Base-by-base conservation (phyloP, 192 early-diverging fungal genomes). In the Backusella sp. region DNA sequence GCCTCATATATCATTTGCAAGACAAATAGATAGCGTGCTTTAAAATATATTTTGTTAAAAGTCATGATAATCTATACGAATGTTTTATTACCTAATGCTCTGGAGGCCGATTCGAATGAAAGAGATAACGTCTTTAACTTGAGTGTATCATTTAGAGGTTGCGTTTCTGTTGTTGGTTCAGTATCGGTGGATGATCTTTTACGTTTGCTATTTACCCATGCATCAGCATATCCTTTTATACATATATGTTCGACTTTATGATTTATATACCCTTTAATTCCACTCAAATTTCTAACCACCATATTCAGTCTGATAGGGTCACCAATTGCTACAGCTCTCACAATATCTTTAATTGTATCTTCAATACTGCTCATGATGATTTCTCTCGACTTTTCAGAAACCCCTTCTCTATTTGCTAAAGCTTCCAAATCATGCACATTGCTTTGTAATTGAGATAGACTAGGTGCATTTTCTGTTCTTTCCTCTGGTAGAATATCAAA, bases 1-100 rank as follows among this genome's bases (percentile, higher is more conserved):
- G 80, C 76, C 30, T 73, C 76, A 44, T 81, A 81, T 68, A 81
- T 71, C 4, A 72, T 74, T 56, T 81, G 76, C 42, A 81, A 49
- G 23, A 81, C 68, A 19, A 67, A 67, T 1, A 81, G 17, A 15
- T 77, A 77, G 1, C 80, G 76, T 42, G 80, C 76, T 81, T 15
- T n/a, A 67, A 4, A 66, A 14, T 35, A 1, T 6, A 67, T 17
- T 36, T 32, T 49, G 46, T 49, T 49, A 49, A 39, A 66, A 23
- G 30, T 66, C 5, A 28, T 66, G 28, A 26, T 30, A 11, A 39
- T 12, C 2, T 39, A 39, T 39, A 65, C 7, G 19, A 65, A 6
- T 15, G 15, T 30, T 15, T 66, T 3, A 15, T n/a, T 68, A 68
- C 66, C 66, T 36, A 71, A 49, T 49, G 41, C 28, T 71, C 39